These are phyloP conservation scores for Entophlyctis helioformis DNA, from an alignment of 192 early-diverging fungal genomes.

Conservation along the genomic window DNA sequence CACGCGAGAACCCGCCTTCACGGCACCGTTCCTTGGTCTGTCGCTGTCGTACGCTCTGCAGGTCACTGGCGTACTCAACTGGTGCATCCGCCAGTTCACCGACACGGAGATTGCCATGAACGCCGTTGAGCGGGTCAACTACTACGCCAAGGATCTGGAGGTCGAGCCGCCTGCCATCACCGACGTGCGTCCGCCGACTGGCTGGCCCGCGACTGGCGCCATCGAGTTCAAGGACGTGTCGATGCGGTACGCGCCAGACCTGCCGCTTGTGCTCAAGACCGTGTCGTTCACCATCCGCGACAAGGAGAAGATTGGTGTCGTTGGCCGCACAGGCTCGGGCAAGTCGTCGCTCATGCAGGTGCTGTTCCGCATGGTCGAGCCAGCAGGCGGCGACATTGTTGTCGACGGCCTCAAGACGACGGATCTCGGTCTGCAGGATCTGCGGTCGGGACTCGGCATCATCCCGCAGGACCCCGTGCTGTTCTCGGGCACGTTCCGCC, in stretches of 20 bases:
- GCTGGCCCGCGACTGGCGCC: slow-evolving; percentile 29
- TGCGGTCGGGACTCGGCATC: slow-evolving; percentile 55
- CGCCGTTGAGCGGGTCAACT: slow-evolving; percentile 39
- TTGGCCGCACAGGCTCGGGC: slow-evolving; percentile 21
- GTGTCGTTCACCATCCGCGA: slow-evolving; percentile 16
- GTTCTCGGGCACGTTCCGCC: slow-evolving; percentile 33
- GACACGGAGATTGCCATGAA: slow-evolving; percentile 51
- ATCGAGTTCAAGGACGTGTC: slow-evolving; percentile 24
- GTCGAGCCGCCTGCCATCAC: slow-evolving; percentile 21
- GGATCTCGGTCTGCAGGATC: slow-evolving; percentile 36
- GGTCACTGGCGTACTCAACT: slow-evolving; percentile 62
- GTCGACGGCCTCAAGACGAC: slow-evolving; percentile 60
- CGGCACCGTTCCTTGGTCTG: slow-evolving; percentile 11
- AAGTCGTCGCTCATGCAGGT: slow-evolving; percentile 6
- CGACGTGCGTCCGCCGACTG: neutral
- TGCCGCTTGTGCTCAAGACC: slow-evolving; percentile 25
- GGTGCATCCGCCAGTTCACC: slow-evolving; percentile 67
- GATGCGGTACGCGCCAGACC: slow-evolving; percentile 24
- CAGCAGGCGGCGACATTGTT: slow-evolving; percentile 38
- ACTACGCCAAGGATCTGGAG: slow-evolving; percentile 29
- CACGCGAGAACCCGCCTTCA: neutral
- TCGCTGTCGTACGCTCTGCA: slow-evolving; percentile 19
- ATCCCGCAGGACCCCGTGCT: slow-evolving; percentile 65
- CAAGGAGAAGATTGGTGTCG: slow-evolving; percentile 21
- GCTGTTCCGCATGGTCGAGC: slow-evolving; percentile 23